phyloP scores from a whole-genome alignment of 352 stramenopile genomes.

The Sclerospora graminicola region DNA sequence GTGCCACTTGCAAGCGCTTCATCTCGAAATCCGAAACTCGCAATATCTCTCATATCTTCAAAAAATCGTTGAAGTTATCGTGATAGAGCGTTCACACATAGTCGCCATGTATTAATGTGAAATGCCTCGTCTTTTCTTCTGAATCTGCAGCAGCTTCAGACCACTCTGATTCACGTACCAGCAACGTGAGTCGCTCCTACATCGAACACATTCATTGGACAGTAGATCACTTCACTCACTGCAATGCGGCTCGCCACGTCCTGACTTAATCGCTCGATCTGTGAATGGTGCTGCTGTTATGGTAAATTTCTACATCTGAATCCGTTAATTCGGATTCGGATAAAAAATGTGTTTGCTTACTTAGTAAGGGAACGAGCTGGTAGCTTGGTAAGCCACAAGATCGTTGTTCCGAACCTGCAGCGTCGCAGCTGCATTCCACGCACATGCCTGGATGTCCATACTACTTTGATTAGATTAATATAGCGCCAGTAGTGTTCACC shows the following conservation, averaged over 20 bases:
- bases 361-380: too few species aligned
- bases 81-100: constrained; percentile 97
- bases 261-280: constrained; percentile 82
- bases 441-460: too few species aligned
- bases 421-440: too few species aligned
- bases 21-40: constrained; percentile 97
- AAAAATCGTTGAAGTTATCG: constrained; percentile 93
- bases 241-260: constrained; percentile 94
- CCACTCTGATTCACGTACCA: constrained; percentile 80
- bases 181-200: constrained; percentile 83
- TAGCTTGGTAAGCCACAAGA: too few species aligned
- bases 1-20: constrained; percentile 96
- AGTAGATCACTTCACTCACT: constrained; percentile 92
- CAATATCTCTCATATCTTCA: constrained; percentile 91
- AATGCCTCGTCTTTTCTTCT: constrained; percentile 93
- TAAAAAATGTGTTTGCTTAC: too few species aligned
- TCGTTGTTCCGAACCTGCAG: too few species aligned
- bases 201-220: constrained; percentile 91
- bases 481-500: too few species aligned
- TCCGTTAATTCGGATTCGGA: too few species aligned
- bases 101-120: constrained; percentile 87
- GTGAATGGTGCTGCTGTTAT: constrained; percentile 14
- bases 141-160: constrained; percentile 91
- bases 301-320: neutral
- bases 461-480: too few species aligned